A percentile compares a stretch with the other conserved stretches of the same genome.
Evolutionary conservation across 2,329 filamentous ascomycete species (phyloP).

Genomic region (Chaetomiaceae sp.): DNA sequence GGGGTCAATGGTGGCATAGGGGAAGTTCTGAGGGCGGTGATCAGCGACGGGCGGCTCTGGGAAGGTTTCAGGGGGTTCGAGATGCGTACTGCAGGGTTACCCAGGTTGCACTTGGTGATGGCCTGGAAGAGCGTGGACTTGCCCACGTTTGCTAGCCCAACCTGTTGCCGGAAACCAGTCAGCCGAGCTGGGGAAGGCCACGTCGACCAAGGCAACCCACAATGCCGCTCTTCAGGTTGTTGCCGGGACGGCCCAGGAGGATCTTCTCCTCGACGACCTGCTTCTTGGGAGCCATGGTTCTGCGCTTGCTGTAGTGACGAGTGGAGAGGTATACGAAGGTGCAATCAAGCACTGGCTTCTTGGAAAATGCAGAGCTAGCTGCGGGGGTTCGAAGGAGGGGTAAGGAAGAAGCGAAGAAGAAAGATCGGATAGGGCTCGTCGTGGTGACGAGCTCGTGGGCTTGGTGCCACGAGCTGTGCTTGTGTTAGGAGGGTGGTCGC

Average conservation of each 20-base stretch:
- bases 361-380: slow-evolving; percentile 63
- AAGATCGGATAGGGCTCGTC: slow-evolving; percentile 20
- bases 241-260: slow-evolving; percentile 89
- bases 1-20: slow-evolving; percentile 97
- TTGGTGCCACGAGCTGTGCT: slow-evolving; percentile 20
- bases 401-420: slow-evolving; percentile 27
- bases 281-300: slow-evolving; percentile 95
- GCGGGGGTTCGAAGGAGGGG: slow-evolving; percentile 39
- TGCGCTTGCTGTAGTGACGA: slow-evolving; percentile 55
- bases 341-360: slow-evolving; percentile 48
- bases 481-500: slow-evolving; percentile 2
- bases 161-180: slow-evolving; percentile 46
- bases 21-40: slow-evolving; percentile 69
- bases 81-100: slow-evolving; percentile 83
- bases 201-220: slow-evolving; percentile 43
- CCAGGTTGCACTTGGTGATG: slow-evolving; percentile 94
- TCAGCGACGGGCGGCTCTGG: slow-evolving; percentile 14
- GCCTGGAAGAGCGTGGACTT: slow-evolving; percentile 99
- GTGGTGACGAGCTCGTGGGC: slow-evolving; percentile 21
- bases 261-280: slow-evolving; percentile 88
- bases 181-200: slow-evolving; percentile 38
- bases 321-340: slow-evolving; percentile 43
- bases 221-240: slow-evolving; percentile 99
- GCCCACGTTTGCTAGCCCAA: slow-evolving; percentile 97
- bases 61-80: slow-evolving; percentile 18